Conservation (phyloP, 2,329 filamentous ascomycete genomes). For the Hymenoscyphus fructigenus region DNA sequence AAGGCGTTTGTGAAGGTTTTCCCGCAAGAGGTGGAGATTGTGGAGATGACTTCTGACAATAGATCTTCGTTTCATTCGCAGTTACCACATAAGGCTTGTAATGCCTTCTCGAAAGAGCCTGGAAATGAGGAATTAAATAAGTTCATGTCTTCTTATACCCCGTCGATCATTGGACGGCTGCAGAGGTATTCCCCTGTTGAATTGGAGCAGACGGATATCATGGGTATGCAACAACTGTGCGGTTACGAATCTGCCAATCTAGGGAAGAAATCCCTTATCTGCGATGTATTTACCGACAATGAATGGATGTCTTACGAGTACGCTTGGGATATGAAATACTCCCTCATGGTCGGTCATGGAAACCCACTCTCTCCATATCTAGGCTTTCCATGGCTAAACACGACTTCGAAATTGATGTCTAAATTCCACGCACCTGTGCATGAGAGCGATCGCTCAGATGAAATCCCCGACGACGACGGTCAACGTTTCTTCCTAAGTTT, state of each 20-base stretch:
- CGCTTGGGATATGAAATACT: constrained; percentile 61
- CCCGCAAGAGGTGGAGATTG: constrained; percentile 31
- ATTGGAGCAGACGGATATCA: constrained; percentile 61
- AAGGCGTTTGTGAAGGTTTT: constrained; percentile 31
- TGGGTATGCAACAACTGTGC: constrained; percentile 65
- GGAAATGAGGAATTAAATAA: constrained; percentile 26
- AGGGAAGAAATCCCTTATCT: constrained; percentile 60
- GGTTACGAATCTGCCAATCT: constrained; percentile 65
- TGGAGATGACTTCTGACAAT: constrained; percentile 47
- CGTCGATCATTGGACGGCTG: constrained; percentile 58
- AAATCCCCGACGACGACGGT: constrained; percentile 30
- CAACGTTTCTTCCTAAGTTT: constrained; percentile 68
- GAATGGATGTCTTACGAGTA: constrained; percentile 70
- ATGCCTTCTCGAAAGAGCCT: constrained; percentile 46
- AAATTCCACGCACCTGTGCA: constrained; percentile 31
- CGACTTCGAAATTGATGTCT: constrained; percentile 51
- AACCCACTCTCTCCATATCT: constrained; percentile 55
- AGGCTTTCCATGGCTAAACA: constrained; percentile 67
- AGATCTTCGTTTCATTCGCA: constrained; percentile 45
- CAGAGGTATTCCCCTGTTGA: constrained; percentile 56
- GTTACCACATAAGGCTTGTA: constrained; percentile 54
- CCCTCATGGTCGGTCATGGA: constrained; percentile 66
- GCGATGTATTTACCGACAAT: constrained; percentile 57
- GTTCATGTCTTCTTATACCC: constrained; percentile 56
- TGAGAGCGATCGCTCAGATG: neutral